Evolutionary conservation across 345 rosid genomes (phyloP).

Genomic region (Gossypium raimondii): DNA sequence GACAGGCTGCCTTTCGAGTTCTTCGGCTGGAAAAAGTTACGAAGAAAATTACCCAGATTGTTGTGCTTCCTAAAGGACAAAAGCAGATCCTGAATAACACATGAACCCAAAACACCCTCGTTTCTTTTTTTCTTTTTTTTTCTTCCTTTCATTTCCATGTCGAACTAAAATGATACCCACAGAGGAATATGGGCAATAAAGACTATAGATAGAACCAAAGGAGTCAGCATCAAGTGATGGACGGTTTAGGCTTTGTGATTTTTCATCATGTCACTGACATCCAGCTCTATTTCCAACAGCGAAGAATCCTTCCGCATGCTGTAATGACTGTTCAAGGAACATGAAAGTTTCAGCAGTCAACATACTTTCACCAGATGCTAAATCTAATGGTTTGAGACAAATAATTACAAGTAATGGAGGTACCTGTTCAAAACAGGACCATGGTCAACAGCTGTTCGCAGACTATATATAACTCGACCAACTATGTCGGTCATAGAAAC

Average conservation of each 20-base stretch:
- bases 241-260: constrained; percentile 58
- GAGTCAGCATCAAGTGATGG: background rate
- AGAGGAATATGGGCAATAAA: background rate
- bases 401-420: background rate
- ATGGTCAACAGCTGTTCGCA: constrained; percentile 81
- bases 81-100: background rate
- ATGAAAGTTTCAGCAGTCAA: background rate
- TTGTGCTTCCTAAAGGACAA: background rate
- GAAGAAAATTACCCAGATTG: background rate
- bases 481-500: constrained; percentile 62
- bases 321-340: constrained; percentile 39
- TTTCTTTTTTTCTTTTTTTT: background rate
- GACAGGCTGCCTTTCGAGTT: constrained; percentile 2
- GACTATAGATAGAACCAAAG: constrained; percentile 18
- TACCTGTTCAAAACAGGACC: constrained; percentile 94
- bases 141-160: background rate
- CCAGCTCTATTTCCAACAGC: constrained; percentile 80
- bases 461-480: constrained; percentile 82
- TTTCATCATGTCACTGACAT: constrained; percentile 84
- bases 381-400: background rate
- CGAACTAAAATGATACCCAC: constrained; percentile 5
- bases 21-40: background rate
- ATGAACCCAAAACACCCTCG: background rate
- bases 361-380: constrained; percentile 8
- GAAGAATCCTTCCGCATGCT: constrained; percentile 67